phyloP scores from a whole-genome alignment of 352 stramenopile species.

The Albugo laibachii region DNA sequence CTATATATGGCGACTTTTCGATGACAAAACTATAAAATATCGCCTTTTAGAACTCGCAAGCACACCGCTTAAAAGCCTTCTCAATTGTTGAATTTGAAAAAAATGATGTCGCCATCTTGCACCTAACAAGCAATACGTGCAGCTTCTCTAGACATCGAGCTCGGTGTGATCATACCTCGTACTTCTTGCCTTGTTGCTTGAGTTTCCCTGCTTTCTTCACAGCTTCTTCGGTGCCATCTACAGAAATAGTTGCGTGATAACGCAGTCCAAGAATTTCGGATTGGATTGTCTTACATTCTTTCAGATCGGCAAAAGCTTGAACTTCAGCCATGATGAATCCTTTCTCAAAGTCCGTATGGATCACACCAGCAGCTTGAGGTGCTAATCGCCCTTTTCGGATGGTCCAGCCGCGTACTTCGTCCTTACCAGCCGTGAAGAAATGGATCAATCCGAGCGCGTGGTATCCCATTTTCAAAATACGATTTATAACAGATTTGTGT shows the following conservation, averaged over 20 bases:
- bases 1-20: no score
- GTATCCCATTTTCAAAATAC: slow-evolving; percentile 96
- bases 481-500: slow-evolving; percentile 86
- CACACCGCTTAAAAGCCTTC: slow-evolving; percentile 4
- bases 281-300: slow-evolving; percentile 72
- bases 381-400: slow-evolving; percentile 93
- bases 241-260: slow-evolving; percentile 3
- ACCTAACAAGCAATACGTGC: slow-evolving; percentile 10
- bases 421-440: slow-evolving; percentile 98
- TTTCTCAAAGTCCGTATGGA: slow-evolving; percentile 99
- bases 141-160: not conserved
- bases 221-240: slow-evolving; percentile 65
- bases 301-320: slow-evolving; percentile 73
- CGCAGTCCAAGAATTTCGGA: slow-evolving; percentile 4
- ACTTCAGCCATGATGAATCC: slow-evolving; percentile 96
- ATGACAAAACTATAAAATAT: no score
- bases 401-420: slow-evolving; percentile 98
- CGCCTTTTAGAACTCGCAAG: not conserved
- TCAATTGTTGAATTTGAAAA: slow-evolving; percentile 89
- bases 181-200: slow-evolving; percentile 83
- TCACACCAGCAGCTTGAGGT: slow-evolving; percentile 95
- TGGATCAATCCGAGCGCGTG: slow-evolving; percentile 95
- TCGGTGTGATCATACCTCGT: slow-evolving; percentile 23
- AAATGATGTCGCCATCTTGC: slow-evolving; percentile 78
- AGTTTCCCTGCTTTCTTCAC: slow-evolving; percentile 81